Evolutionary conservation across 2,329 filamentous ascomycete genomes (phyloP).

Genomic region (Trichoderma sp.): DNA sequence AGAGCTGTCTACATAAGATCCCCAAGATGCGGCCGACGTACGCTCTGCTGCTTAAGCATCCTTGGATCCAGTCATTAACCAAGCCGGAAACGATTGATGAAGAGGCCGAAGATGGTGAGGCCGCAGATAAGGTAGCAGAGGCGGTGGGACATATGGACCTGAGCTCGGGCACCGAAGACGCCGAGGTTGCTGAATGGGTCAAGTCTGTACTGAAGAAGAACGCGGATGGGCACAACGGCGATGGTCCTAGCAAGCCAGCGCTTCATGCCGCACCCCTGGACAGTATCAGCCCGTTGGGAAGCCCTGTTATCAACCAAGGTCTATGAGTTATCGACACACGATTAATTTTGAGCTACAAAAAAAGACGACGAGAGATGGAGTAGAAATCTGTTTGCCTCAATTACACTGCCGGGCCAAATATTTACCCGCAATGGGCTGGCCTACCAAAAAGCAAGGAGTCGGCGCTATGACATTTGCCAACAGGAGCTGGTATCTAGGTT

Average conservation of each 20-base stretch:
- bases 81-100: constrained; percentile 74
- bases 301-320: constrained; percentile 30
- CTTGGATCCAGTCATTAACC: constrained; percentile 76
- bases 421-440: no score
- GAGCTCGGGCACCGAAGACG: constrained; percentile 54
- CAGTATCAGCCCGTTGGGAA: constrained; percentile 57
- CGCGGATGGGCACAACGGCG: constrained; percentile 50
- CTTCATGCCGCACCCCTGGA: constrained; percentile 85
- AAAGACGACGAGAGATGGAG: not conserved
- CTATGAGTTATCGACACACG: not conserved
- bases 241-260: constrained; percentile 65
- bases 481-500: constrained; percentile 18
- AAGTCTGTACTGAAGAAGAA: constrained; percentile 59
- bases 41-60: constrained; percentile 80
- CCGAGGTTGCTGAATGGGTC: constrained; percentile 87
- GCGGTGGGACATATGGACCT: constrained; percentile 46
- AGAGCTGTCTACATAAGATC: constrained; percentile 86
- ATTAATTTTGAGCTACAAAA: constrained; percentile 21
- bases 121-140: constrained; percentile 43
- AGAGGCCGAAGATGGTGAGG: constrained; percentile 62
- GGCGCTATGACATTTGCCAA: constrained; percentile 4
- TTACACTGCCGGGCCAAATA: not conserved
- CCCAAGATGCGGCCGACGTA: constrained; percentile 93
- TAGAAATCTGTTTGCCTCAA: not conserved
- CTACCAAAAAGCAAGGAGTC: not conserved